Conservation (phyloP, 371 early-diverging fungal genomes). For the Circinella minor region DNA sequence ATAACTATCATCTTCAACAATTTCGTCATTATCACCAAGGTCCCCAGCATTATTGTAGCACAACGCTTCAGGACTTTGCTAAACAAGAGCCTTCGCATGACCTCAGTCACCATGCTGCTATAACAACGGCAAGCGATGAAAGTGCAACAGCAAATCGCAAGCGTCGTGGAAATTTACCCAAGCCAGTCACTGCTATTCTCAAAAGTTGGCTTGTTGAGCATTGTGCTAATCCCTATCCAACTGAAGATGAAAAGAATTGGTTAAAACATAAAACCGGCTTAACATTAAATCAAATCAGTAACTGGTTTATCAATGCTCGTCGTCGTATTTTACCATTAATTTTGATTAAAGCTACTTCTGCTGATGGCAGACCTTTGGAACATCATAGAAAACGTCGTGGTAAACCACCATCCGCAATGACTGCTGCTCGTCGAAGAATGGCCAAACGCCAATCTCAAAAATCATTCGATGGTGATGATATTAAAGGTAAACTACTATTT, state of each 20-base stretch:
- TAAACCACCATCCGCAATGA: conserved; percentile 20
- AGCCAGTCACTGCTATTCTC: conserved; percentile 59
- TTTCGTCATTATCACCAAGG: neutral
- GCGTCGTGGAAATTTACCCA: conserved; percentile 61
- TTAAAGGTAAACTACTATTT: neutral
- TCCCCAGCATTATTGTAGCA: conserved; percentile 9
- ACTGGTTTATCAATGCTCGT: conserved; percentile 87
- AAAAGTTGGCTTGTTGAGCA: conserved; percentile 75
- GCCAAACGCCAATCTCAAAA: conserved; percentile 9
- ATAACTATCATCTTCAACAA: conserved; percentile 5
- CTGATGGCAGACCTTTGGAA: conserved; percentile 12
- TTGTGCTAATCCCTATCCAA: conserved; percentile 77
- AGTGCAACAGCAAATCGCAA: conserved; percentile 12
- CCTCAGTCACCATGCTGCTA: conserved; percentile 10
- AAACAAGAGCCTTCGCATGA: conserved; percentile 23
- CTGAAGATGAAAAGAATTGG: conserved; percentile 83
- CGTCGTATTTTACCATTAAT: conserved; percentile 56
- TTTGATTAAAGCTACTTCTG: conserved; percentile 16
- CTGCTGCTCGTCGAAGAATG: conserved; percentile 13
- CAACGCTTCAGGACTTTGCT: conserved; percentile 10
- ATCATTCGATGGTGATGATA: neutral
- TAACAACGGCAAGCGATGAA: neutral
- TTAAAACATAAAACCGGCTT: conserved; percentile 84
- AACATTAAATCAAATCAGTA: conserved; percentile 80
- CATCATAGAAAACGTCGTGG: conserved; percentile 24